Evolutionary conservation across 2,329 filamentous ascomycete species (phyloP).

Genomic region (Ophiostoma populinum): DNA sequence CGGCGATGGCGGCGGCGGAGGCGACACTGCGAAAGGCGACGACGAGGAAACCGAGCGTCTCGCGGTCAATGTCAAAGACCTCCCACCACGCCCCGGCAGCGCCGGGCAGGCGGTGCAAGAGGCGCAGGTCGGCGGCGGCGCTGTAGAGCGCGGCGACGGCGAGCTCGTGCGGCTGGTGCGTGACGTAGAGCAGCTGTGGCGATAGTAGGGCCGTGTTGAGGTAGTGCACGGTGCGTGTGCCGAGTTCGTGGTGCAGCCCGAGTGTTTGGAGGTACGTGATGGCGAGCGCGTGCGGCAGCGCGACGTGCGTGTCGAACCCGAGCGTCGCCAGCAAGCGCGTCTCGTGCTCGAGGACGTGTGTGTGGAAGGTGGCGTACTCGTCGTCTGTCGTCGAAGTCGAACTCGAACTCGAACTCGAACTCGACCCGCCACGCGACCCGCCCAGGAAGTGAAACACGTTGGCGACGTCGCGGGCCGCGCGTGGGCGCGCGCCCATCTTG

Average conservation of each 20-base stretch:
- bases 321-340: slow-evolving; percentile 58
- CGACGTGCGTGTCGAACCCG: slow-evolving; percentile 69
- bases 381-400: slow-evolving; percentile 35
- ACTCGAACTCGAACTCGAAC: no score
- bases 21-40: slow-evolving; percentile 69
- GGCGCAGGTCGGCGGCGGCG: slow-evolving; percentile 58
- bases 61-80: slow-evolving; percentile 87
- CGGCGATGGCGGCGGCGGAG: no score
- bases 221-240: slow-evolving; percentile 48
- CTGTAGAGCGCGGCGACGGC: slow-evolving; percentile 83
- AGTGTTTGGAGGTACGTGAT: slow-evolving; percentile 88
- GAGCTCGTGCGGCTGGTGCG: slow-evolving; percentile 73
- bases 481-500: slow-evolving; percentile 64
- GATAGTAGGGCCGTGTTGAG: slow-evolving; percentile 77
- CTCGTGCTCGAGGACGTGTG: slow-evolving; percentile 55
- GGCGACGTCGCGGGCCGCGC: slow-evolving; percentile 61
- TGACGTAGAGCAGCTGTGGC: slow-evolving; percentile 78
- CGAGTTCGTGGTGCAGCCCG: slow-evolving; percentile 43
- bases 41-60: slow-evolving; percentile 85
- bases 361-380: slow-evolving; percentile 47
- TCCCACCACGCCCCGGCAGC: slow-evolving; percentile 81
- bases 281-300: slow-evolving; percentile 70
- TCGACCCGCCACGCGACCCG: no score
- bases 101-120: slow-evolving; percentile 48
- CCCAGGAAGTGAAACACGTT: slow-evolving; percentile 79